Percentiles rank a stretch among this genome's conserved stretches.
Conservation (phyloP, 352 stramenopile species). For the Elongisporangium anandrum region DNA sequence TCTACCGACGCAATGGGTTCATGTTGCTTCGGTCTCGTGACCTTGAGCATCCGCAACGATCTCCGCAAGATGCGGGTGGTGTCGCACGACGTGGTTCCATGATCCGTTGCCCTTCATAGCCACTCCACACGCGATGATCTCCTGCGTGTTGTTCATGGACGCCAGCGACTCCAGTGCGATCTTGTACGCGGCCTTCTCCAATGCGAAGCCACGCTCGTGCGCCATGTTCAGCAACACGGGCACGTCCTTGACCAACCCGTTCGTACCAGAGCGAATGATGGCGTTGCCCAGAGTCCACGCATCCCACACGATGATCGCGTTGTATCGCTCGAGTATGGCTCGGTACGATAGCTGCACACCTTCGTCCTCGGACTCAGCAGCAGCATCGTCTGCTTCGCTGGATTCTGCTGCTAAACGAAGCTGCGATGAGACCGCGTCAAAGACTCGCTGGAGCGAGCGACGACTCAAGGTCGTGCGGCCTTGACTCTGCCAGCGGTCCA, state of each 20-base stretch:
- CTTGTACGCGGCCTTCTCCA: slow-evolving; percentile 48
- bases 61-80: slow-evolving; percentile 25
- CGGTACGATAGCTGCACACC: slow-evolving; percentile 54
- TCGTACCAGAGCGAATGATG: slow-evolving; percentile 48
- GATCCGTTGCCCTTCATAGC: slow-evolving; percentile 20
- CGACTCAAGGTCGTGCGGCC: slow-evolving; percentile 35
- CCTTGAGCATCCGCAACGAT: slow-evolving; percentile 12
- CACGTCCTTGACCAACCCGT: slow-evolving; percentile 35
- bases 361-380: slow-evolving; percentile 5
- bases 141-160: slow-evolving; percentile 14
- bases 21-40: not conserved
- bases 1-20: too few relatives aligned
- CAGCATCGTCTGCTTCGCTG: not conserved
- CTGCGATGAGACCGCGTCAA: slow-evolving; percentile 56
- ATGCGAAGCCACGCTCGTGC: slow-evolving; percentile 17
- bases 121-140: slow-evolving; percentile 24
- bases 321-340: slow-evolving; percentile 49
- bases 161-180: slow-evolving; percentile 39
- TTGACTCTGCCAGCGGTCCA: slow-evolving; percentile 59
- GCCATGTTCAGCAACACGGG: slow-evolving; percentile 38
- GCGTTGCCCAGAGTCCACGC: slow-evolving; percentile 47
- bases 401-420: slow-evolving; percentile 18
- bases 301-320: slow-evolving; percentile 36
- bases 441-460: slow-evolving; percentile 41
- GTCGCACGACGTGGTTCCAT: slow-evolving; percentile 28